phyloP scores from a whole-genome alignment of 2,329 filamentous ascomycete species.

The Claviceps sorghi region DNA sequence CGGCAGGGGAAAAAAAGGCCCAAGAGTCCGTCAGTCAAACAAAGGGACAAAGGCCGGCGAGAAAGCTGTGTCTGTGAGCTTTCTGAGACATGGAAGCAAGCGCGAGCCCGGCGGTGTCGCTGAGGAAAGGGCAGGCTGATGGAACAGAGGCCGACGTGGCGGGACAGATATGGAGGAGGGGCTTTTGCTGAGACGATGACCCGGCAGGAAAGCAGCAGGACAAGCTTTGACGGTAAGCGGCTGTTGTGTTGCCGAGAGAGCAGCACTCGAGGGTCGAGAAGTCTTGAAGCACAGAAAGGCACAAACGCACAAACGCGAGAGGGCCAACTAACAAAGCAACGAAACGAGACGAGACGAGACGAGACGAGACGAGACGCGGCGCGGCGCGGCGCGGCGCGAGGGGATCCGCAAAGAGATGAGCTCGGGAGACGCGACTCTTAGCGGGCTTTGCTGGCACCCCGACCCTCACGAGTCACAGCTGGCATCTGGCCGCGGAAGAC shows the following conservation, averaged over 20 bases:
- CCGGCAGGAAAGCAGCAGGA: not conserved
- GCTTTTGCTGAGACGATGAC: not conserved
- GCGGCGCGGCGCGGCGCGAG: not conserved
- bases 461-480: not conserved
- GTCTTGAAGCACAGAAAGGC: not conserved
- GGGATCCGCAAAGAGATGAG: not conserved
- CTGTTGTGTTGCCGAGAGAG: not conserved
- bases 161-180: not conserved
- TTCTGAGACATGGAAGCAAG: conserved; percentile 6
- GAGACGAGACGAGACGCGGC: not conserved
- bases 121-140: not conserved
- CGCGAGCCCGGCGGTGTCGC: not conserved
- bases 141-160: not conserved
- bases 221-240: not conserved
- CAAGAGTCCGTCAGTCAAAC: not conserved
- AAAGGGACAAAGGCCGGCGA: not conserved
- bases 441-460: not conserved
- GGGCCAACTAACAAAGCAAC: no score
- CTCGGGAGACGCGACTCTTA: not conserved
- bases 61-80: conserved; percentile 2
- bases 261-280: not conserved
- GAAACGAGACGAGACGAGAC: not conserved
- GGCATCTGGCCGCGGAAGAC: not conserved
- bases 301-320: not conserved
- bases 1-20: not conserved